Evolutionary conservation across 2,329 filamentous ascomycete species (phyloP), one percentile per base, ranked within the genome.

Genomic region (Nothophoma quercina): DNA sequence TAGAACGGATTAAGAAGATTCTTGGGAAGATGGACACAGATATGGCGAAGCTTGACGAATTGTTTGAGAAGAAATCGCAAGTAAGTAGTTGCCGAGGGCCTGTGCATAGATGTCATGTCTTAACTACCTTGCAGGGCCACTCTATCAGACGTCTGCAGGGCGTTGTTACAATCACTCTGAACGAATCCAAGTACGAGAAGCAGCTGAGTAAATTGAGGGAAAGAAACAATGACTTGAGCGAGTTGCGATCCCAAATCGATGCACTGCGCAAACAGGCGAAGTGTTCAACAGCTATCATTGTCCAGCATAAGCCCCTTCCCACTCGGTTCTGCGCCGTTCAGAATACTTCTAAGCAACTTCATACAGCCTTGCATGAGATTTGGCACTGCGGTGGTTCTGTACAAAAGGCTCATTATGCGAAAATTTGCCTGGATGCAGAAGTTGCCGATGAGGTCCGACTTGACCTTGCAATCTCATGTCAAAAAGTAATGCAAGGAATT

Each of bases 391-490:
- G 15, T n/a, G 25, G 10, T 15, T 13, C 18, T n/a, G 25, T 13
- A 21, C 38, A 30, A 8, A 15, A 22, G 9, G 26, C 18, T 3
- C 38, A 41, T 30, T n/a, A 21, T 21, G 38, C 38, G 4, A 41
- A 41, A n/a, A 25, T 41, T 13, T 41, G 38, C 12, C 25, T 41
- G n/a, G 26, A 41, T 21, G 38, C 26, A 7, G 25, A 41, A 9
- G 38, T 41, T 25, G 25, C 9, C 7, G 16, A 29, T 10, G 26
- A 41, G 7, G 26, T 41, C 12, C 9, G 23, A 13, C 38, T 41
- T 21, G 38, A 41, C 12, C 16, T 41, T n/a, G 38, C 38, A 4
- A 41, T 41, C 8, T 41, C 38, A 22, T 41, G 38, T 30, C 38
- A 41, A 22, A 18, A n/a, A 30, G 25, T 26, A 3, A 5, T 13